Evolutionary conservation across 169 alveolate genomes (phyloP).

Genomic region (Babesia ovata): DNA sequence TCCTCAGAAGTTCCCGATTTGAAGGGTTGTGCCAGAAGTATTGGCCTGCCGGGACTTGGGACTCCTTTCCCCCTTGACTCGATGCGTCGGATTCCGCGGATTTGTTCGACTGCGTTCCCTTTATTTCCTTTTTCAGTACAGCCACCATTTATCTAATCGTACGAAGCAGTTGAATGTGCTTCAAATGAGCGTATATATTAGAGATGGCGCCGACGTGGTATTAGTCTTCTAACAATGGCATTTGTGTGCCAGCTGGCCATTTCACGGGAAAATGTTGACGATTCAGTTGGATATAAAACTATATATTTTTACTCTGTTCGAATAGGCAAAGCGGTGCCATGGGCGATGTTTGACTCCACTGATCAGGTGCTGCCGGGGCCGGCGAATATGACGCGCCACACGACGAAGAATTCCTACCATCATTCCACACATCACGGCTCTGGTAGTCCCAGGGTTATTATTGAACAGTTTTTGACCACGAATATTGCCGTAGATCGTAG

Average conservation of each 20-base stretch:
- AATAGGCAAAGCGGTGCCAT: no score
- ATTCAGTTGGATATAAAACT: no score
- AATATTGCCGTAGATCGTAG: neutral
- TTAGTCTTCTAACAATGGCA: no score
- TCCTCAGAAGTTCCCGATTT: slow-evolving; percentile 1
- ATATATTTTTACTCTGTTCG: no score
- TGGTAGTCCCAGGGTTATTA: neutral
- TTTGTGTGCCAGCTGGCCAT: no score
- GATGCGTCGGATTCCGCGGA: neutral
- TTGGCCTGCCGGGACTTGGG: neutral
- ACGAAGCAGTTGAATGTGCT: no score
- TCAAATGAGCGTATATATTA: no score
- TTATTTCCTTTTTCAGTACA: neutral
- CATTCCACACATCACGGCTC: neutral
- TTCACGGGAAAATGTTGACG: no score
- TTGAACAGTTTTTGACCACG: neutral
- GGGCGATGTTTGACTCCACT: no score
- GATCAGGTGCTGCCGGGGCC: neutral
- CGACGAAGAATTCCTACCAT: neutral
- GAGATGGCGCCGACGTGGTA: no score
- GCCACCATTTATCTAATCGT: neutral
- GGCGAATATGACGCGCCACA: neutral
- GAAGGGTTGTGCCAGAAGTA: slow-evolving; percentile 13
- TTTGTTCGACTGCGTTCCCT: neutral
- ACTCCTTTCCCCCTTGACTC: no score